Percentiles rank a stretch among this genome's conserved stretches.
phyloP scores from a whole-genome alignment of 2,329 filamentous ascomycete genomes.

The Zymoseptoria ardabiliae region DNA sequence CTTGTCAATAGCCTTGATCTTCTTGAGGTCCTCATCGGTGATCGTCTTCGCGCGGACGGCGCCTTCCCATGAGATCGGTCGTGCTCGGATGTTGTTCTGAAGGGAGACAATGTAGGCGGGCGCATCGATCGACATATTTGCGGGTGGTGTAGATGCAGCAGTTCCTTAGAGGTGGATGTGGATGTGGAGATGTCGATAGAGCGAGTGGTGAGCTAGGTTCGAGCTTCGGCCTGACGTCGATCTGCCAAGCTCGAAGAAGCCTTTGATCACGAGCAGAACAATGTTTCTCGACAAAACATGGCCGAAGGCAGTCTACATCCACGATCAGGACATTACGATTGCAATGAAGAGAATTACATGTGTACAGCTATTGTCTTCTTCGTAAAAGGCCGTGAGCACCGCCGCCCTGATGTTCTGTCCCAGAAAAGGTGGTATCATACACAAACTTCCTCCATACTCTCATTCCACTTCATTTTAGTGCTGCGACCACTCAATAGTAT shows the following conservation, averaged over 20 bases:
- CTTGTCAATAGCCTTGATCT: conserved; percentile 95
- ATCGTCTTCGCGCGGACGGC: conserved; percentile 89
- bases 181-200: not conserved
- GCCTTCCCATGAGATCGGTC: conserved; percentile 96
- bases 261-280: not conserved
- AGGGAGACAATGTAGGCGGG: conserved; percentile 81
- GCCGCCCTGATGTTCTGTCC: not conserved
- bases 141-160: conserved; percentile 1
- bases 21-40: conserved; percentile 86
- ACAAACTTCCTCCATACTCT: not conserved
- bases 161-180: not conserved
- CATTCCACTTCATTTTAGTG: conserved; percentile 52
- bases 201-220: not conserved
- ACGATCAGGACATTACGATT: not conserved
- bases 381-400: not conserved
- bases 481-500: conserved; percentile 97
- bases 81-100: conserved; percentile 93
- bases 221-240: not conserved
- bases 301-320: not conserved
- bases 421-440: not conserved
- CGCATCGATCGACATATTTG: conserved; percentile 77
- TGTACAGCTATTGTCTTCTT: not conserved
- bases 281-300: not conserved
- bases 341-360: not conserved
- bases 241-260: not conserved